Evolutionary conservation across 2,329 filamentous ascomycete species (phyloP), one percentile per base, ranked within the genome.

Genomic region (Talaromyces piceae): DNA sequence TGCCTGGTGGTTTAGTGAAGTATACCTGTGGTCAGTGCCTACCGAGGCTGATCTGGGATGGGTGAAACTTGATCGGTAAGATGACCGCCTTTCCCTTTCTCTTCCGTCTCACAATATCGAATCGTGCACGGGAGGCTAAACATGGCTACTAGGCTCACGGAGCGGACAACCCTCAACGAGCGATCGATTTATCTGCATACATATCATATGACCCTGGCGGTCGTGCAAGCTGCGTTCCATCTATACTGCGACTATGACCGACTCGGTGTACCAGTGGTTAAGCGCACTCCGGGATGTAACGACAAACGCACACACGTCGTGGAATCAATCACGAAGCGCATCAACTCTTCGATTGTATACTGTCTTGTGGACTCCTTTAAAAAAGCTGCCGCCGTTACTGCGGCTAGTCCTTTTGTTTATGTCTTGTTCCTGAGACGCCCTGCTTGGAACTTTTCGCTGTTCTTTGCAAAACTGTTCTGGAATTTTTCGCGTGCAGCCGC

Each of bases 131-230:
- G 1, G 4, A 48, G n/a, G 33, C 41, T 18, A 43, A 16, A 39
- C 22, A 47, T 11, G 5, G 26, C 30, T 5, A 30, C 2, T 53
- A 75, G 72, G 54, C 63, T 72, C 9, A 75, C 78, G 58, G 88
- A 93, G 65, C 80, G 90, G 30, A 78, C 86, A 18, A 78, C 82
- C 48, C 71, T 96, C 53, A 97, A 97, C 65, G 91, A 97, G 73
- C 81, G 87, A 57, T 85, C 89, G 1, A 78, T 97, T 23, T 93
- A 90, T 64, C 74, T 95, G 47, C 83, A 87, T 28, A 80, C 79
- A 54, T 83, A 87, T 61, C 80, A 93, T 57, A 63, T 84, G 3
- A 67, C 83, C 1, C 76, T 93, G 41, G 88, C 87, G 3, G 53
- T 87, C 8, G 70, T 78, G n/a, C 87, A 95, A 66, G 81, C 86